Evolutionary conservation across 768 basidiomycete genomes (phyloP).

Genomic region (Hydnomerulius pinastri): DNA sequence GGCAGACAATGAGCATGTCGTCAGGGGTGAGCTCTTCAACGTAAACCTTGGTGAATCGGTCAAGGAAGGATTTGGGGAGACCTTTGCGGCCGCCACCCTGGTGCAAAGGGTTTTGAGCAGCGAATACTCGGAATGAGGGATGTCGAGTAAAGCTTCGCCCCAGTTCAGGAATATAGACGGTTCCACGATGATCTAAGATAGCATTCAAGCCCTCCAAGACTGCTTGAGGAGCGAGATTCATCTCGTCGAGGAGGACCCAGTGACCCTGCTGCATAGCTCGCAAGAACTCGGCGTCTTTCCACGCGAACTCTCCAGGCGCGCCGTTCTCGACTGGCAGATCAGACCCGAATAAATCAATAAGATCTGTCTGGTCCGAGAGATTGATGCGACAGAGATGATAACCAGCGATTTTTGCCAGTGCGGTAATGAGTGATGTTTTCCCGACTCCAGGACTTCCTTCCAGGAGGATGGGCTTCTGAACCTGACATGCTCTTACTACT

Average conservation of each 20-base stretch:
- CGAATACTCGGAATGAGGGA: conserved; percentile 95
- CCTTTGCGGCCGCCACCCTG: conserved; percentile 99
- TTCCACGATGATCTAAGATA: conserved; percentile 91
- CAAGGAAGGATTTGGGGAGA: conserved; percentile 94
- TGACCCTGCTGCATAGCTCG: conserved; percentile 91
- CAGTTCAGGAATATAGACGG: conserved; percentile 93
- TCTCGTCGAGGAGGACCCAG: conserved; percentile 98
- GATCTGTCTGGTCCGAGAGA: conserved; percentile 96
- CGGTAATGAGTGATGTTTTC: conserved; percentile 91
- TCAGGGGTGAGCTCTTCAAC: conserved; percentile 77
- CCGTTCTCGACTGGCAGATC: conserved; percentile 96
- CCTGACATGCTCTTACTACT: conserved; percentile 85
- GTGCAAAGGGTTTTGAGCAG: conserved; percentile 93
- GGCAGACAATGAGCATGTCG: conserved; percentile 81
- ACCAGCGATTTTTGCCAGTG: conserved; percentile 79
- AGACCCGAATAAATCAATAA: conserved; percentile 94
- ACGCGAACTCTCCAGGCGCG: conserved; percentile 87
- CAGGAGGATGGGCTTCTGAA: conserved; percentile 87
- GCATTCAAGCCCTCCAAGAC: conserved; percentile 97
- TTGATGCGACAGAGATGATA: conserved; percentile 90
- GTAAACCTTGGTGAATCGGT: conserved; percentile 98
- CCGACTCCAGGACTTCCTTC: conserved; percentile 99
- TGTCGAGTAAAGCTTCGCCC: conserved; percentile 86
- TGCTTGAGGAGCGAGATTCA: conserved; percentile 97
- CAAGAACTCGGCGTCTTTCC: conserved; percentile 97